A percentile compares a stretch with the other conserved stretches of the same genome.
These are phyloP conservation scores for Tolypocladium sp. DNA, from an alignment of 2,329 filamentous ascomycete genomes.

Conservation along the genomic window DNA sequence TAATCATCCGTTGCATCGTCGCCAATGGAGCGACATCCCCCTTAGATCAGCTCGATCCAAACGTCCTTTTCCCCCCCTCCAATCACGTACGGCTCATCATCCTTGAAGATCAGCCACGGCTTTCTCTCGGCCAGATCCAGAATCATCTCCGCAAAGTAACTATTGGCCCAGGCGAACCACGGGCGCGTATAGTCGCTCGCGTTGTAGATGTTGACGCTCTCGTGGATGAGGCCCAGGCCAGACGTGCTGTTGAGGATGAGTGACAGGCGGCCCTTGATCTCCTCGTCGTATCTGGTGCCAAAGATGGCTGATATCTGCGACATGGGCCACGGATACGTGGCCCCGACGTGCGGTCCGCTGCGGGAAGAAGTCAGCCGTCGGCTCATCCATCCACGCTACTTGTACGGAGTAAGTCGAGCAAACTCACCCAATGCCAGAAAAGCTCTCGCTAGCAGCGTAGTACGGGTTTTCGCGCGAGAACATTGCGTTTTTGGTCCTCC, in stretches of 20 bases:
- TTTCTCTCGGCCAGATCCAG: conserved; percentile 75
- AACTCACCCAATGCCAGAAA: conserved; percentile 16
- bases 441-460: conserved; percentile 30
- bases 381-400: not conserved
- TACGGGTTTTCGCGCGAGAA: conserved; percentile 72
- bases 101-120: conserved; percentile 56
- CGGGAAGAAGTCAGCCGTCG: not conserved
- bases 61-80: not conserved
- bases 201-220: conserved; percentile 35
- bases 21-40: not conserved
- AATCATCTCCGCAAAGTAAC: conserved; percentile 31
- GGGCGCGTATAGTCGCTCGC: conserved; percentile 29
- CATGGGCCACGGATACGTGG: conserved; percentile 48
- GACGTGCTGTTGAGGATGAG: conserved; percentile 31
- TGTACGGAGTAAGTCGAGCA: not conserved
- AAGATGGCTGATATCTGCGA: conserved; percentile 43
- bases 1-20: not conserved
- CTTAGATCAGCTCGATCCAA: not conserved
- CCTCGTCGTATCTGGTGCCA: conserved; percentile 29
- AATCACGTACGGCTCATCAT: conserved; percentile 5
- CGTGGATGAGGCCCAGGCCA: conserved; percentile 37
- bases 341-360: conserved; percentile 56
- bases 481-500: conserved; percentile 72
- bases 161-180: conserved; percentile 37
- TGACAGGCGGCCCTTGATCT: conserved; percentile 22